A percentile compares a stretch with the other conserved stretches of the same genome.
phyloP scores from a whole-genome alignment of 2,329 filamentous ascomycete genomes.

The Lecanicillium sp. region DNA sequence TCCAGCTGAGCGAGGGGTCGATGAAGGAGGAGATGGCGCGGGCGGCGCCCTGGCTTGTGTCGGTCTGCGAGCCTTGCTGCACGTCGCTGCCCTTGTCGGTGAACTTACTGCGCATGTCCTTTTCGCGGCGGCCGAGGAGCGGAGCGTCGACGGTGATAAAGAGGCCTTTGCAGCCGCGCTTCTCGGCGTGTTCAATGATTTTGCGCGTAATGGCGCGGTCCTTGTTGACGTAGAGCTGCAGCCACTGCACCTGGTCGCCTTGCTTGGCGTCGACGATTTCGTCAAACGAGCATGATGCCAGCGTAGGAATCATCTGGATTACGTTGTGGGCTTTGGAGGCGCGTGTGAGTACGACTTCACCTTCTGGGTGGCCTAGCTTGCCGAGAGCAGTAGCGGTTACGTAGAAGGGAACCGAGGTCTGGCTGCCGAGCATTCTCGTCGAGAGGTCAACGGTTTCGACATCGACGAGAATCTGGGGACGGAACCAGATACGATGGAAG shows the following conservation, averaged over 20 bases:
- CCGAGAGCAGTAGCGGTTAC: constrained; percentile 93
- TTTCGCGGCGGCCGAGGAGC: constrained; percentile 88
- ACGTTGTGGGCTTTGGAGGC: constrained; percentile 81
- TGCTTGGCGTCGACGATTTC: constrained; percentile 80
- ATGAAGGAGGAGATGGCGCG: constrained; percentile 95
- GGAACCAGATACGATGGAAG: constrained; percentile 96
- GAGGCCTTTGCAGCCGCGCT: constrained; percentile 83
- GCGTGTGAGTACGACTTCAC: constrained; percentile 82
- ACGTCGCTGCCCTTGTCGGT: constrained; percentile 75
- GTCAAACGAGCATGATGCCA: constrained; percentile 95
- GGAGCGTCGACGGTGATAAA: constrained; percentile 99
- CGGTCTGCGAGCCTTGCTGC: constrained; percentile 66
- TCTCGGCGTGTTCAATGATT: constrained; percentile 88
- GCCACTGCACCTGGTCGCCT: constrained; percentile 86
- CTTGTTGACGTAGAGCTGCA: constrained; percentile 97
- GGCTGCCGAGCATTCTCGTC: constrained; percentile 90
- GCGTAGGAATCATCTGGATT: constrained; percentile 96
- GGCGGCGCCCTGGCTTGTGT: constrained; percentile 85
- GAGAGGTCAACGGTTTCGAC: constrained; percentile 80
- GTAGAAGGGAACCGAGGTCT: constrained; percentile 83
- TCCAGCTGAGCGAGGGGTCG: constrained; percentile 88
- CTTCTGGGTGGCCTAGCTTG: constrained; percentile 88
- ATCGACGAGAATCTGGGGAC: constrained; percentile 79
- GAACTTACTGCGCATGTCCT: constrained; percentile 95
- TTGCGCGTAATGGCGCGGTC: constrained; percentile 81